Conservation (phyloP, 495 filamentous ascomycete genomes). For the Achaetomiella virescens region DNA sequence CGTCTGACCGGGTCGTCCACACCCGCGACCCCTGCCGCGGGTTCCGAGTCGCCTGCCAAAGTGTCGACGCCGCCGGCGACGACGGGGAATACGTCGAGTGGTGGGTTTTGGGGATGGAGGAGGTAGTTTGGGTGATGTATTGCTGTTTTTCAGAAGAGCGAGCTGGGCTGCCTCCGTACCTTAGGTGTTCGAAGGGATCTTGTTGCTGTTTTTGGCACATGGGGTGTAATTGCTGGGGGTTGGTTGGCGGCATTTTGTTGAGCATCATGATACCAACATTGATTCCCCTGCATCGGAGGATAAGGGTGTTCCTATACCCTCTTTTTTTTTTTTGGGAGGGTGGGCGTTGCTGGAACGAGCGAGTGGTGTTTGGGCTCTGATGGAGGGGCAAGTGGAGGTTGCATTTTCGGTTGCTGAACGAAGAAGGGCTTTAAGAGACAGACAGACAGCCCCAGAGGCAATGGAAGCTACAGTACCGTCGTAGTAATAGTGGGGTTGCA, state of each 20-base stretch:
- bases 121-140: constrained; percentile 19
- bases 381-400: too few relatives aligned
- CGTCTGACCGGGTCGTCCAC: constrained; percentile 33
- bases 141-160: not conserved
- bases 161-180: too few relatives aligned
- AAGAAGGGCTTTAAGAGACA: too few relatives aligned
- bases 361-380: too few relatives aligned
- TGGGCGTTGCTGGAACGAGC: too few relatives aligned
- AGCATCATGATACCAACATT: constrained; percentile 15
- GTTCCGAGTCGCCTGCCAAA: constrained; percentile 14
- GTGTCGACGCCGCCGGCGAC: constrained; percentile 10
- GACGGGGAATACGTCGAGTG: constrained; percentile 12
- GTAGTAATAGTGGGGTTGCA: too few relatives aligned
- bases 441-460: too few relatives aligned
- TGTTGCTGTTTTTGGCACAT: not conserved
- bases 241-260: not conserved
- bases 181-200: not conserved
- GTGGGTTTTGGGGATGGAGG: constrained; percentile 47
- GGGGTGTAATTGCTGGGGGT: not conserved
- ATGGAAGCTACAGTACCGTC: too few relatives aligned
- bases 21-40: constrained; percentile 17
- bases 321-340: too few relatives aligned
- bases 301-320: not conserved
- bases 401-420: too few relatives aligned
- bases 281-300: not conserved